Percentiles rank a stretch among this genome's conserved stretches.
These are phyloP conservation scores for Vachellia collinsii DNA, from an alignment of 306 rosid species.

Conservation along the genomic window DNA sequence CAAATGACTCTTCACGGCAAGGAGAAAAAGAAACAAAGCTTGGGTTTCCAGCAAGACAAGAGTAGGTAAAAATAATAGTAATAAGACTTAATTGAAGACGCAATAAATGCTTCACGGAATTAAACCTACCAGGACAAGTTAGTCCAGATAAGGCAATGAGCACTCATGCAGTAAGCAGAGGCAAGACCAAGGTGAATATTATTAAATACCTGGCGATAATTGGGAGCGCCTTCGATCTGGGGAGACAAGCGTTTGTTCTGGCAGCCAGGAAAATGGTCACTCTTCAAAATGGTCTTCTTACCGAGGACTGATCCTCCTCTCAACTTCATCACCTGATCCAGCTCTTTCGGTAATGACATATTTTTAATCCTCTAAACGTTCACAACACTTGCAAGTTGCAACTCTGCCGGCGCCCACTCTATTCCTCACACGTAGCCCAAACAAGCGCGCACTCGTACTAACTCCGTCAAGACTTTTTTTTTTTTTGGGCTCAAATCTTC, in stretches of 20 bases:
- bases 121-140: not conserved
- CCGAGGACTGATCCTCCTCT: conserved; percentile 88
- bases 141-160: not conserved
- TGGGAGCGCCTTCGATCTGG: conserved; percentile 96
- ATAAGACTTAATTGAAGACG: not conserved
- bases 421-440: not conserved
- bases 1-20: not conserved
- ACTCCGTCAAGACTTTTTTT: not conserved
- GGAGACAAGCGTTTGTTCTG: conserved; percentile 88
- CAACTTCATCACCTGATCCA: conserved; percentile 77
- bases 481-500: not conserved
- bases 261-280: conserved; percentile 98
- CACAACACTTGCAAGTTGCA: not conserved
- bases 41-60: not conserved
- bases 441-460: not conserved
- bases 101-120: not conserved
- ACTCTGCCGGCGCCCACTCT: not conserved
- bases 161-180: conserved; percentile 5
- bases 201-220: conserved; percentile 72
- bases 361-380: not conserved
- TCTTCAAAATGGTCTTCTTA: conserved; percentile 88
- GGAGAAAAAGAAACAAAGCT: not conserved
- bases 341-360: conserved; percentile 66
- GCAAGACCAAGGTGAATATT: not conserved
- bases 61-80: not conserved